Conservation (phyloP, 139 green algal species). For the Chlorella vulgaris region DNA sequence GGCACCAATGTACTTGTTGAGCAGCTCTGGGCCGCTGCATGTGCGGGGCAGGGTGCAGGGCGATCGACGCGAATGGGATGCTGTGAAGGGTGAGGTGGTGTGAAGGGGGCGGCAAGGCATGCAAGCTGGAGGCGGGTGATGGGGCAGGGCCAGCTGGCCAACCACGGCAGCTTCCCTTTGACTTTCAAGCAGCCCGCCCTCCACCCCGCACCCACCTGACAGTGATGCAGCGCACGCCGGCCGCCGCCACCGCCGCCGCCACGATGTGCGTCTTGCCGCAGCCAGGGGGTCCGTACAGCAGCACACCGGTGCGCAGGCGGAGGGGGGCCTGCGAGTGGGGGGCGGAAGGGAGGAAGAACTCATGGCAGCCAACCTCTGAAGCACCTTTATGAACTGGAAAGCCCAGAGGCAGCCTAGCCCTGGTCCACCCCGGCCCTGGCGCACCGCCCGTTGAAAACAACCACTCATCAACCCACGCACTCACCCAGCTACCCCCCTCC, state of each 20-base stretch:
- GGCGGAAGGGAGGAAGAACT: background rate
- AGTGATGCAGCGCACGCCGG: conserved; percentile 72
- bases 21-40: conserved; percentile 91
- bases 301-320: conserved; percentile 86
- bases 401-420: no score
- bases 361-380: no score
- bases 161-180: no score
- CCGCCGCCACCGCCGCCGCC: conserved; percentile 76
- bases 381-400: no score
- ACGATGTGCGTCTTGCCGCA: conserved; percentile 97
- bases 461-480: background rate
- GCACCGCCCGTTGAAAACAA: background rate
- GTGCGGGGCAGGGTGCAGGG: background rate
- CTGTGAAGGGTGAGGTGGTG: background rate
- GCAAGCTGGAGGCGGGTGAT: no score
- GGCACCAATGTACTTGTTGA: conserved; percentile 99
- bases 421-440: no score
- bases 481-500: background rate
- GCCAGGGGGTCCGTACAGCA: conserved; percentile 97
- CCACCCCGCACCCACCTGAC: conserved; percentile 47
- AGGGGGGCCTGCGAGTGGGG: conserved; percentile 66
- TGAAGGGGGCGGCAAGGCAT: no score
- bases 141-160: no score
- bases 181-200: background rate
- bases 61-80: no score